These are phyloP conservation scores for Chlamydomonas sp. DNA, from an alignment of 139 green algal genomes.

Conservation along the genomic window DNA sequence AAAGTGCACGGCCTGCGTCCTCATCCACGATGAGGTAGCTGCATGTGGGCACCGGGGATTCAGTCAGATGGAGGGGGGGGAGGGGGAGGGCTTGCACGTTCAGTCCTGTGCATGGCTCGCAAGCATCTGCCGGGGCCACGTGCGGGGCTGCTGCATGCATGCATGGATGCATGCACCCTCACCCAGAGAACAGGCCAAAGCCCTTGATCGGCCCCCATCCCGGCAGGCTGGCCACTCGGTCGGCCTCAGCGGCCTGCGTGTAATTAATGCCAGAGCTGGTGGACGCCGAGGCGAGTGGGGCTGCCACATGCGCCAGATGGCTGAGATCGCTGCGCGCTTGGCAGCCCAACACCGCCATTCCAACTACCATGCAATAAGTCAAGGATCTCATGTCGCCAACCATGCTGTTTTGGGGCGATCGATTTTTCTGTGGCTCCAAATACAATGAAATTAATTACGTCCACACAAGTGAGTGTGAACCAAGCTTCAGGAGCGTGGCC, in stretches of 20 bases:
- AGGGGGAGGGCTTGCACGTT: neutral
- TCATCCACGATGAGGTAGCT: conserved; percentile 78
- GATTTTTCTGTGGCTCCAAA: no score
- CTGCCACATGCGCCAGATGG: no score
- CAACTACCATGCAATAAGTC: no score
- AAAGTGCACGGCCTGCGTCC: conserved; percentile 54
- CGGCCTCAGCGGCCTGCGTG: conserved; percentile 22
- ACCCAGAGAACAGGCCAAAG: conserved; percentile 23
- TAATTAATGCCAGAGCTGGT: no score
- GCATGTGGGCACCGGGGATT: neutral
- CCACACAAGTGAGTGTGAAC: no score
- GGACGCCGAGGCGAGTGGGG: no score
- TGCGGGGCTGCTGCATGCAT: neutral
- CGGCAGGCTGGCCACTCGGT: conserved; percentile 35
- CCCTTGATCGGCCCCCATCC: conserved; percentile 23
- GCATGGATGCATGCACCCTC: conserved; percentile 3
- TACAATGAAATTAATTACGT: no score
- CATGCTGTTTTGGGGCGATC: no score
- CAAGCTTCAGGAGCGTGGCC: no score
- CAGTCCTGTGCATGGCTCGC: neutral
- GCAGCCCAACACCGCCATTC: no score
- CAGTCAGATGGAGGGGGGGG: neutral
- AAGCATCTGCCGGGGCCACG: neutral
- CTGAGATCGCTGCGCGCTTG: no score
- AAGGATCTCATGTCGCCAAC: no score